Percentiles rank a stretch among this genome's conserved stretches.
These are phyloP conservation scores for Melaleuca quinquenervia DNA, from an alignment of 345 rosid species.

Conservation along the genomic window DNA sequence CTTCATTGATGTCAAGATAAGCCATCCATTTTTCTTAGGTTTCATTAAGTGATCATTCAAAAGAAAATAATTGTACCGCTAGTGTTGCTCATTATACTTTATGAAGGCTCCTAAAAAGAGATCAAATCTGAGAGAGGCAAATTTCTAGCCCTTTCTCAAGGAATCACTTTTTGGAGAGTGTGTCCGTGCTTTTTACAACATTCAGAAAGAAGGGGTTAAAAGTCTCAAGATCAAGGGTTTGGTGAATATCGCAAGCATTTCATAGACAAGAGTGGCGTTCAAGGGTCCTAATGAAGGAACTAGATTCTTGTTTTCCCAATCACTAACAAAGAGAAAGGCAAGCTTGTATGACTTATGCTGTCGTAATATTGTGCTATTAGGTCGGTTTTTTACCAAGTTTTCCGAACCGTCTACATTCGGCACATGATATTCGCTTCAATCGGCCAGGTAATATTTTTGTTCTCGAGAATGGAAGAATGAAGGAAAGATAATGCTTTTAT, in stretches of 20 bases:
- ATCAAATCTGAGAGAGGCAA: not conserved
- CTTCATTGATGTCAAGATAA: not conserved
- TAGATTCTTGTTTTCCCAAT: slow-evolving; percentile 12
- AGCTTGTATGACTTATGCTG: not conserved
- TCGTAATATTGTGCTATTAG: not conserved
- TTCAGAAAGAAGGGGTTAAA: not conserved
- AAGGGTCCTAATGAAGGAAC: slow-evolving; percentile 9
- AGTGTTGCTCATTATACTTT: not conserved
- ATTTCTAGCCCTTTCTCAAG: not conserved
- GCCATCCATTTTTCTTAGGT: not conserved
- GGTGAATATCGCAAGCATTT: not conserved
- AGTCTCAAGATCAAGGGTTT: not conserved
- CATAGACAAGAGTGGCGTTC: not conserved
- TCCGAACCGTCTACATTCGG: not conserved
- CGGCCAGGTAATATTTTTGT: not conserved
- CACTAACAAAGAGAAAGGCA: not conserved
- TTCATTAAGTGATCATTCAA: not conserved
- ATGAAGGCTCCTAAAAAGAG: not conserved
- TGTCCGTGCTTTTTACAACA: not conserved
- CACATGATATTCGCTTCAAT: not conserved
- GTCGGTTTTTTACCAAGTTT: not conserved
- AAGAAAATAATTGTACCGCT: not conserved
- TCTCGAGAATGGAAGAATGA: not conserved
- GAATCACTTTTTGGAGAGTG: not conserved
- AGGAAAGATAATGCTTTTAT: not conserved